Evolutionary conservation across 2,329 filamentous ascomycete species (phyloP), one percentile per base, ranked within the genome.

Genomic region (Parasarocladium wereldwijsianum): DNA sequence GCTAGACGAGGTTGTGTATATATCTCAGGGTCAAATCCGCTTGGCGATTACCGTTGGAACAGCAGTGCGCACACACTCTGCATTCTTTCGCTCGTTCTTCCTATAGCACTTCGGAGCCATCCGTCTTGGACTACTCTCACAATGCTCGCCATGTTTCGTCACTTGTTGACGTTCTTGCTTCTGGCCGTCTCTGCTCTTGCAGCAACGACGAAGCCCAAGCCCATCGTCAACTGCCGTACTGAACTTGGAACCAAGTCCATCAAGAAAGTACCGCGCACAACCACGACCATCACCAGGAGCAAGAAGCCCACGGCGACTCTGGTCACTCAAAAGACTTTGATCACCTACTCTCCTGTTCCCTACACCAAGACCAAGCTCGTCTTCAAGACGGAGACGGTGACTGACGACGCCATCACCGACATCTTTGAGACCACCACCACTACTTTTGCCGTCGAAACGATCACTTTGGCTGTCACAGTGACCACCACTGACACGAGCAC

Each of bases 401-500:
- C 24, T 8, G n/a, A 26, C 24, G 17, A 16, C 13, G 13, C 24
- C 13, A 16, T 26, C 24, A 26, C 24, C 7, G 24, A 26, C n/a
- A 26, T 16, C 12, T 29, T 29, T 17, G 8, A 5, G 5, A 18
- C 26, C 12, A 29, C 26, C 10, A 9, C 15, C 17, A 29, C 26
- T 13, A 6, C 11, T 13, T 29, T 19, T 17, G 26, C 6, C 5
- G 26, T 29, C 8, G 8, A 8, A 8, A 26, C 24, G 8, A 21
- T 14, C 29, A 26, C 29, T 17, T 14, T 32, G 21, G 13, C 29
- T 11, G 8, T 11, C 9, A 32, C 20, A 15, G 21, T 32, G 11
- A 32, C 29, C 6, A 26, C 20, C 9, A 33, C 31, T 4, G 14
- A 16, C 13, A 33, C 31, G 14, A 15, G 13, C 17, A 33, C 31